Base-by-base conservation (phyloP, 1,284 basidiomycete species). In the Chalciporus sp. region DNA sequence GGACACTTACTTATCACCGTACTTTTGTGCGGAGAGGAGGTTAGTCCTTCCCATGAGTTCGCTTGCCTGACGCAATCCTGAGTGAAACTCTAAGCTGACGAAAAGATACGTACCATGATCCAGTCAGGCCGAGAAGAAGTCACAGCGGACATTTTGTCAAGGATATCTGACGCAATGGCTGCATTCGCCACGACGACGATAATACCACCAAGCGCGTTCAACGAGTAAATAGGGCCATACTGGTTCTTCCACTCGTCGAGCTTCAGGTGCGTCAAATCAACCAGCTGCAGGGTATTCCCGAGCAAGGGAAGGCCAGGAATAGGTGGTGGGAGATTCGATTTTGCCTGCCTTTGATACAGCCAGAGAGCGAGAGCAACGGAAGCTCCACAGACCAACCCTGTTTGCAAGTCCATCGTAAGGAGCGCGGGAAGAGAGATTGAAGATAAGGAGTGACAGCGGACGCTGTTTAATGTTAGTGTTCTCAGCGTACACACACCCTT, bases 61-160 rank as follows among this genome's bases (percentile, higher is more conserved):
- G 27, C 48, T 43, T 26, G 27, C 47, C 55, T 57, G 7, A 11
- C 4, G 4, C 17, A 19, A 19, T 7, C 17, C 7, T 55, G 16
- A 55, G 53, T 16, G 3, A 16, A 52, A n/a, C 12, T 37, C 20
- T 14, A 20, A 11, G 14, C 7, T 19, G 1, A 29, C 26, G 17
- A 23, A 3, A 33, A 45, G 42, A 10, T 31, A 19, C 44, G 29
- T 33, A 56, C 55, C 55, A 56, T 56, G 26, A 56, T 56, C 53
- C 53, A 50, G 42, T 56, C 53, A 50, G 53, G 54, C 4, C 47
- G 42, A 14, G 53, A 56, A 9, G 53, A 56, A 10, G 53, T 56
- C 8, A 56, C 53, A 4, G 53, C 46, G 17, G 54, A 56, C 54
- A 56, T 56, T 29, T 56, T 56, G 26, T 56, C 54, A 1, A 56